Evolutionary conservation across 1,284 basidiomycete species (phyloP).

Genomic region (Naganishia albida): DNA sequence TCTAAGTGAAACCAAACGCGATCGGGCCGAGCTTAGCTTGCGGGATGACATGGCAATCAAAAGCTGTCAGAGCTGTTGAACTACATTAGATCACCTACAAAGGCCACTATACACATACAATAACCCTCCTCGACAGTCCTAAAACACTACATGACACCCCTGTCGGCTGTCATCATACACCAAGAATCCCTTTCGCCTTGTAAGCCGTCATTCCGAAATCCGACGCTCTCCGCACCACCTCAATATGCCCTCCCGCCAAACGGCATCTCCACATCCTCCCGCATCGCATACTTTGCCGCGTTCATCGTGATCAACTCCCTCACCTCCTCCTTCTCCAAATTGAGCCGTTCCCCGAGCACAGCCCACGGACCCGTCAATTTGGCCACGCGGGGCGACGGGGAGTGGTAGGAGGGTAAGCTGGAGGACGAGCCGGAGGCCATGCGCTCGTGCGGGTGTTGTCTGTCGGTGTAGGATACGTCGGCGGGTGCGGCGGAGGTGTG

Average conservation of each 20-base stretch:
- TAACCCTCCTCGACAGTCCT: too few species aligned
- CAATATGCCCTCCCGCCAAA: neutral
- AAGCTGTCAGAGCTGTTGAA: neutral
- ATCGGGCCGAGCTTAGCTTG: too few species aligned
- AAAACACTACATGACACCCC: too few species aligned
- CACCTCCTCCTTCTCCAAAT: conserved; percentile 37
- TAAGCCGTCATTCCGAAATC: too few species aligned
- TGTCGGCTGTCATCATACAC: too few species aligned
- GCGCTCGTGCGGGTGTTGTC: neutral
- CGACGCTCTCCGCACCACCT: neutral
- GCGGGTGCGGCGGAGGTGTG: conserved; percentile 12
- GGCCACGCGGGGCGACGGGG: neutral
- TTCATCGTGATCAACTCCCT: conserved; percentile 32
- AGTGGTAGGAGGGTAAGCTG: conserved; percentile 1
- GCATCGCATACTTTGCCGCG: conserved; percentile 16
- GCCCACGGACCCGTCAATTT: conserved; percentile 35
- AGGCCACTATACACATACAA: neutral
- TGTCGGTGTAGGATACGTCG: neutral
- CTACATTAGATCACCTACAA: neutral
- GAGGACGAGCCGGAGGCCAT: neutral
- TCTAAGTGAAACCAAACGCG: too few species aligned
- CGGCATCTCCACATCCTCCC: conserved; percentile 6
- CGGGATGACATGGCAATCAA: too few species aligned
- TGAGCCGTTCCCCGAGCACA: conserved; percentile 41
- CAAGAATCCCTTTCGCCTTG: too few species aligned